phyloP scores from a whole-genome alignment of 1,139 yeast genomes.

The Eremothecium coryli region DNA sequence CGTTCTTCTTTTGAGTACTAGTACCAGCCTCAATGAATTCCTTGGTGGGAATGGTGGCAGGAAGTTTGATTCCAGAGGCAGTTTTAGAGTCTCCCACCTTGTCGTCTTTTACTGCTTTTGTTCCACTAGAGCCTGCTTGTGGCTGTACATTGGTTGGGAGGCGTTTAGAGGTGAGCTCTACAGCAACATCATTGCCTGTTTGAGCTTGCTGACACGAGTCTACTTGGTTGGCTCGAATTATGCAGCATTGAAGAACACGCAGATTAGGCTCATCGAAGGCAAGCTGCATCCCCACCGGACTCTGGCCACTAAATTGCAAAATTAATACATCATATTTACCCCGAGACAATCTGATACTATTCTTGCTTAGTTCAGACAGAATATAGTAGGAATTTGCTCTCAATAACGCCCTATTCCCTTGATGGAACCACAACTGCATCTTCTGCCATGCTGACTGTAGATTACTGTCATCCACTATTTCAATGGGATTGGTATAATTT shows the following conservation, averaged over 20 bases:
- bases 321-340: not conserved
- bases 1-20: too few species aligned
- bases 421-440: slow-evolving; percentile 23
- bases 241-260: slow-evolving; percentile 21
- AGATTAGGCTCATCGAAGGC: slow-evolving; percentile 29
- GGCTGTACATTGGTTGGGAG: too few species aligned
- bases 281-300: slow-evolving; percentile 23
- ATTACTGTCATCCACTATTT: too few species aligned
- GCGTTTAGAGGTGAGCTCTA: too few species aligned
- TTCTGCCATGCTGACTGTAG: slow-evolving; percentile 11
- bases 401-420: slow-evolving; percentile 12
- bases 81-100: too few species aligned
- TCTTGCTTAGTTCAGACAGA: not conserved
- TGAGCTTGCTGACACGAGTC: not conserved
- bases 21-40: too few species aligned
- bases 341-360: not conserved
- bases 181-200: too few species aligned
- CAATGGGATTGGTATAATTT: too few species aligned
- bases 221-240: not conserved
- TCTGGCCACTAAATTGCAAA: not conserved
- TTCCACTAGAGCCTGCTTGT: too few species aligned
- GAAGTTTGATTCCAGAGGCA: too few species aligned
- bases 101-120: too few species aligned
- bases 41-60: too few species aligned
- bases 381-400: not conserved